Base-by-base conservation (phyloP, 768 basidiomycete genomes). In the Tylopilus sp. region DNA sequence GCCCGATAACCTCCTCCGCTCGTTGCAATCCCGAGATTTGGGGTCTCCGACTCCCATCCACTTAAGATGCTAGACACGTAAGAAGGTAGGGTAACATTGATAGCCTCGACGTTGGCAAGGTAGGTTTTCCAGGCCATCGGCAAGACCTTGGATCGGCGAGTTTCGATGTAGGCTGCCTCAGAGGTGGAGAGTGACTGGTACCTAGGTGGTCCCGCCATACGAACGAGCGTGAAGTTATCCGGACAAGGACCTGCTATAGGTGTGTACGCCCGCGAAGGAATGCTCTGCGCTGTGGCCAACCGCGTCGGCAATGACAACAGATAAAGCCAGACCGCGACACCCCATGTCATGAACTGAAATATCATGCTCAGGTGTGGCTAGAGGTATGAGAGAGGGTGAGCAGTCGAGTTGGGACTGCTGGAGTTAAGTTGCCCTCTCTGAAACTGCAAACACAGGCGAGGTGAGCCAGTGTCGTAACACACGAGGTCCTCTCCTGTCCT, bases 1-100 rank as follows among this genome's bases (percentile, higher is more conserved):
- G 83, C 83, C 11, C 83, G 65, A 44, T 79, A 75, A 0, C 81
- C 78, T 5, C 83, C 83, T 13, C 83, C 83, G 21, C 77, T 79
- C 25, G 75, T 63, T 0, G 82, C 80, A 48, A 82, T 76, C 0
- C 73, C 79, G 4, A 80, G 57, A n/a, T 57, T 71, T 4, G 75
- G 77, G 0, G 63, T 51, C 9, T 64, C 46, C 1, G 51, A 22
- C n/a, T 53, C 57, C 15, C 52, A 44, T 1, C 55, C 67, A 18
- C n/a, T 49, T n/a, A 69, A 48, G 40, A 76, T 72, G 22, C 47
- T 40, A 18, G 63, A 58, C 6, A 71, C 69, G 33, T 76, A 76
- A 3, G 48, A 23, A 3, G 75, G 73, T 1, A 73, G 60, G 9
- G 55, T 22, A 18, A 59, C 48, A 0, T 61, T 58, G 28, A 66